Base-by-base conservation (phyloP, 2,329 filamentous ascomycete genomes). In the Biscogniauxia marginata region DNA sequence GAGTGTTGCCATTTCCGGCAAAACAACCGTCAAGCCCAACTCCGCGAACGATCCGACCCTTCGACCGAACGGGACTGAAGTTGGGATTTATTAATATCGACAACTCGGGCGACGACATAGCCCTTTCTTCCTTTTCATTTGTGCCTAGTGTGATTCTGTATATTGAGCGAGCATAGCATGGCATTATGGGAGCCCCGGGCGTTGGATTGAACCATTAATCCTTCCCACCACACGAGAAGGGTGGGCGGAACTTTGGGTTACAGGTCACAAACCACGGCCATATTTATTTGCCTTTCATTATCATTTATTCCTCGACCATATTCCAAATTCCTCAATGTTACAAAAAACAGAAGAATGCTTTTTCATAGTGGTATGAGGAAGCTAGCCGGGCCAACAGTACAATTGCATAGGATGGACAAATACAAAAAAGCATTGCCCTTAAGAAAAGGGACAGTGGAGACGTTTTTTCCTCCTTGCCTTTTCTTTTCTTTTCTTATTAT, bases 1-100 rank as follows among this genome's bases (percentile, higher is more conserved):
- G 60, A 86, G 81, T 61, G 82, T 83, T 7, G 78, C 82, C 7
- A 84, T 88, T 46, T 81, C 83, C 8, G 84, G 83, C 25, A 78
- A 84, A 63, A 81, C 81, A 8, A 80, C 76, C 1, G 83, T 88
- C 58, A 84, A 85, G 64, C 83, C 84, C 2, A 87, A 87, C 65
- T 80, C 83, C 16, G 81, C 81, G n/a, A 83, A 81, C 59, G 77
- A 84, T 55, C 82, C 81, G 19, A 63, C 63, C 5, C 53, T 77
- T 22, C 63, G 61, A 52, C 75, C 75, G 7, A 79, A 76, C 59
- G 65, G 69, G 39, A 77, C 75, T 13, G 70, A 71, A 24, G 63
- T 65, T 43, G 63, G 65, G 34, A 69, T 69, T 52, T 53, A 59
- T 53, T 60, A 43, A 57, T 61, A 57, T 47, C 60, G 18, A 63